Evolutionary conservation across 176 grass and related monocot species (phyloP), one percentile per base, ranked within the genome.

Genomic region (Poa pratensis): DNA sequence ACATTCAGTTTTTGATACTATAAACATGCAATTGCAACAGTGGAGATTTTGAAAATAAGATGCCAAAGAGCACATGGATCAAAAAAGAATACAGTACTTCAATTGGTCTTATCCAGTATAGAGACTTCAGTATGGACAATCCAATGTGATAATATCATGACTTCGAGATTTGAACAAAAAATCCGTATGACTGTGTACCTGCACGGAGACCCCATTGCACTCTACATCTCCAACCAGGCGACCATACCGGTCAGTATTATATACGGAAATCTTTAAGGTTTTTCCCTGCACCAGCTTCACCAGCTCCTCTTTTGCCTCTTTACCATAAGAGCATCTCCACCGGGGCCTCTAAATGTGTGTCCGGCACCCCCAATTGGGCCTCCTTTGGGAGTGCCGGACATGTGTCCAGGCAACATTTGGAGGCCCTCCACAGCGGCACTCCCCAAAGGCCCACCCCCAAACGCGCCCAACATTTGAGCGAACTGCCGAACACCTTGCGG

Each of bases 201-300:
- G 93, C 73, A 94, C 78, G 28, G 82, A 98, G 9, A 94, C 50
- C 34, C 85, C 87, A 75, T 91, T 69, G 49, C 88, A 95, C 14
- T 84, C 79, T 51, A 94, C 42, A 84, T 98, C 96, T 68, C 91
- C 96, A 64, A 98, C 89, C 63, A 87, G 89, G 14, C 89, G 91
- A 53, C 89, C 88, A 4, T 98, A 98, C 59, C 65, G 20, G 49
- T 94, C 93, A 68, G 72, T 90, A 34, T 80, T 83, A 82, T 74
- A 94, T 43, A 90, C 28, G 28, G 46, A 82, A 65, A 94, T 61
- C 70, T 92, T 94, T 51, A 94, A 79, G 20, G 48, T 52, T 60
- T 87, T 94, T 45, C 87, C 96, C 37, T 90, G 89, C 18, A 98
- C 75, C 3, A 98, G 78, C 27, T 65, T 95, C 83, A 92, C 64